Evolutionary conservation across 1,284 basidiomycete genomes (phyloP).

Genomic region (Leccinum fallax): DNA sequence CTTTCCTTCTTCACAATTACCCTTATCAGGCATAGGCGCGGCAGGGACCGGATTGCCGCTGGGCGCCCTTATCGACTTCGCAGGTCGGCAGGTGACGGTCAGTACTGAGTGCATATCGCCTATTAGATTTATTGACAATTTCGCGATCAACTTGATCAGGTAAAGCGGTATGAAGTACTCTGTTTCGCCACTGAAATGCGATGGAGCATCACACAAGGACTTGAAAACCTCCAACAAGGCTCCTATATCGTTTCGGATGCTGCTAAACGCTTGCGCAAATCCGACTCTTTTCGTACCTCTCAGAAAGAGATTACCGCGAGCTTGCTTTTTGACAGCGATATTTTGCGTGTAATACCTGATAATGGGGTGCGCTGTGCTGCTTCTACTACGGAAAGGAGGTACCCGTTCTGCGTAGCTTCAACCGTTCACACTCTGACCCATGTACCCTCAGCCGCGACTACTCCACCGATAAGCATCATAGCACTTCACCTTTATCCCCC

Average conservation of each 20-base stretch:
- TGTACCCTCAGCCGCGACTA: slow-evolving; percentile 6
- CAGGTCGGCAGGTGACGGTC: slow-evolving; percentile 28
- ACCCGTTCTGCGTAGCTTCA: neutral
- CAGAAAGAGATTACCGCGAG: neutral
- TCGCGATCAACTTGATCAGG: slow-evolving; percentile 12
- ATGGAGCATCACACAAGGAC: slow-evolving; percentile 21
- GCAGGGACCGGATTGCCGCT: slow-evolving; percentile 32
- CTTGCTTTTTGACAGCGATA: slow-evolving; percentile 18
- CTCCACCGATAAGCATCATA: neutral
- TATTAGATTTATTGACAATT: neutral
- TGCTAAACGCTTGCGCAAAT: slow-evolving; percentile 1
- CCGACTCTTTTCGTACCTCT: neutral
- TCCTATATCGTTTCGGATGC: slow-evolving; percentile 19
- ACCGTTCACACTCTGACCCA: neutral
- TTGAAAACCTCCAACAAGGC: slow-evolving; percentile 21
- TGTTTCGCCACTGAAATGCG: slow-evolving; percentile 32
- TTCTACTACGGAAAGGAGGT: slow-evolving; percentile 15
- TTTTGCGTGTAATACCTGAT: slow-evolving; percentile 24
- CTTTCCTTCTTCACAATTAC: neutral
- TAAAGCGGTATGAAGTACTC: slow-evolving; percentile 34
- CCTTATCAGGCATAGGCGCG: slow-evolving; percentile 27
- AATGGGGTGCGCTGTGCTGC: neutral
- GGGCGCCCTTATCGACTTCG: slow-evolving; percentile 28
- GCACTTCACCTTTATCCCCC: slow-evolving; percentile 20
- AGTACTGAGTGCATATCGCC: neutral